phyloP scores from a whole-genome alignment of 106 monocot species.

The Platanthera zijinensis region DNA sequence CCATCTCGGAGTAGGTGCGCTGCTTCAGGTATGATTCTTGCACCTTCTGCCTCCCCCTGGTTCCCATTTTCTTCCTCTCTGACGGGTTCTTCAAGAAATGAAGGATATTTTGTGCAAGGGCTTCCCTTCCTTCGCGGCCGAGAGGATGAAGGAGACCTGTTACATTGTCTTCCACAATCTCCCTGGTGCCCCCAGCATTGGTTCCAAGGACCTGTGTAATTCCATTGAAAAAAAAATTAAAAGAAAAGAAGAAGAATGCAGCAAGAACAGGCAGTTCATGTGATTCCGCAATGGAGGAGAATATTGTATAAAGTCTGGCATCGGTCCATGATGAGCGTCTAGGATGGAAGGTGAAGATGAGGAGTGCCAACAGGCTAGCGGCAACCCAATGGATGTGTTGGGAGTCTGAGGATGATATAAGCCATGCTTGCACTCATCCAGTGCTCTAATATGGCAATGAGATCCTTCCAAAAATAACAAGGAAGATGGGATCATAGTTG shows the following conservation, averaged over 20 bases:
- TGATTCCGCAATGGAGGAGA: too few species aligned
- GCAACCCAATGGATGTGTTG: too few species aligned
- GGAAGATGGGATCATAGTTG: too few species aligned
- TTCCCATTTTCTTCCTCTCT: constrained; percentile 56
- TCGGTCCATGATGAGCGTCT: too few species aligned
- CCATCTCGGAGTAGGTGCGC: constrained; percentile 51
- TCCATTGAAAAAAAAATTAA: neutral
- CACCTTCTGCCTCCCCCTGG: constrained; percentile 49
- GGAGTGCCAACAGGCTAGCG: too few species aligned
- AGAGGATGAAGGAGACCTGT: constrained; percentile 83
- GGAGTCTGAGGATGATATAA: too few species aligned
- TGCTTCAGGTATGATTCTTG: constrained; percentile 59
- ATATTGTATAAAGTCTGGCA: too few species aligned
- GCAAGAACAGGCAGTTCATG: too few species aligned
- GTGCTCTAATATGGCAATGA: too few species aligned
- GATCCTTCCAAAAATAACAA: too few species aligned
- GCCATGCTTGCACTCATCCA: too few species aligned
- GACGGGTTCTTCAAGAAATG: constrained; percentile 42
- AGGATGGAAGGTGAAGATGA: too few species aligned
- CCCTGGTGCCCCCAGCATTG: constrained; percentile 81
- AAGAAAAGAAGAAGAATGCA: neutral
- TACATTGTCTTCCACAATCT: constrained; percentile 69
- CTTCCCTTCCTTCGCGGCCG: constrained; percentile 44
- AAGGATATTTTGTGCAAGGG: constrained; percentile 57
- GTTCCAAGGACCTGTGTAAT: constrained; percentile 74